A percentile compares a stretch with the other conserved stretches of the same genome.
phyloP scores from a whole-genome alignment of 768 basidiomycete genomes.

The Russula dissimulans region DNA sequence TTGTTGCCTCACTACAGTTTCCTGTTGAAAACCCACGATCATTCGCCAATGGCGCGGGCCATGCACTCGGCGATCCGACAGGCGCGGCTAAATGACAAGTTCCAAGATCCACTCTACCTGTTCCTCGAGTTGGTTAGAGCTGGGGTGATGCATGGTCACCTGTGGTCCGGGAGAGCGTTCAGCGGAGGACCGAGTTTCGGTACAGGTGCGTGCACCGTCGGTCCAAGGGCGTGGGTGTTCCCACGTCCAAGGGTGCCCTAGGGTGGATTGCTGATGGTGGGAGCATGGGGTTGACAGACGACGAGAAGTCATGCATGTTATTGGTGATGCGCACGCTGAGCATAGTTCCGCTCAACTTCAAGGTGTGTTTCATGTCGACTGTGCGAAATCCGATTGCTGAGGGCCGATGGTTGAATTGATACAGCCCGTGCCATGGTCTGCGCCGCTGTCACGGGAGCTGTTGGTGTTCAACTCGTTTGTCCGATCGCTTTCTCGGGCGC shows the following conservation, averaged over 20 bases:
- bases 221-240: conserved; percentile 16
- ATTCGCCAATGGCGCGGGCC: conserved; percentile 84
- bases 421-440: conserved; percentile 87
- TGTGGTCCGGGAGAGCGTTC: conserved; percentile 81
- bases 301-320: conserved; percentile 90
- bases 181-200: conserved; percentile 96
- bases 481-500: conserved; percentile 79
- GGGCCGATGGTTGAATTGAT: conserved; percentile 2
- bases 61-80: conserved; percentile 75
- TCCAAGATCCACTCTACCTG: conserved; percentile 92
- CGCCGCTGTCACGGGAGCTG: conserved; percentile 91
- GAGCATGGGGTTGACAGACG: conserved; percentile 41
- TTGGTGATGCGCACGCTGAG: conserved; percentile 94
- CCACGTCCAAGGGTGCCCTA: conserved; percentile 21
- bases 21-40: conserved; percentile 78
- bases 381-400: not conserved
- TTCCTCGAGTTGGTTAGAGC: conserved; percentile 93
- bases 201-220: conserved; percentile 44
- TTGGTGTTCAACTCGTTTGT: conserved; percentile 98
- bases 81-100: conserved; percentile 90
- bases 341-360: conserved; percentile 91
- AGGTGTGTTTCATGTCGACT: conserved; percentile 41
- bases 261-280: conserved; percentile 12
- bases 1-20: conserved; percentile 46
- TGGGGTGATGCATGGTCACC: conserved; percentile 92